Evolutionary conservation across 2,329 filamentous ascomycete species (phyloP).

Genomic region (Hirsutella thompsonii): DNA sequence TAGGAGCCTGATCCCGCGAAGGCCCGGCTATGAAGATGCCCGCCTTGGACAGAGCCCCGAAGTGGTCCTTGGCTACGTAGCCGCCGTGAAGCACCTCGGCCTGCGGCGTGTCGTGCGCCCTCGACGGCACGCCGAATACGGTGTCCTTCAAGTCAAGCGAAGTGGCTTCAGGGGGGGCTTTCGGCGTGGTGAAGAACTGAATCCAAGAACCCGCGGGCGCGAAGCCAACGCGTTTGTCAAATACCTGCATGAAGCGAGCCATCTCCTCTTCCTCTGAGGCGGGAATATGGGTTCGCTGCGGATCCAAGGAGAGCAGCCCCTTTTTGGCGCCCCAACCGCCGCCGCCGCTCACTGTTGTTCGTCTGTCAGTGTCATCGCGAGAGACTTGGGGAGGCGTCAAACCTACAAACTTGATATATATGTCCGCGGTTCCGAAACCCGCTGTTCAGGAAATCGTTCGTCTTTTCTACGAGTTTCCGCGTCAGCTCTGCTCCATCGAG

Average conservation of each 20-base stretch:
- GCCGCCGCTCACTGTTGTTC: slow-evolving; percentile 53
- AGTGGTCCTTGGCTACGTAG: slow-evolving; percentile 22
- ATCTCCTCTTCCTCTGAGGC: slow-evolving; percentile 35
- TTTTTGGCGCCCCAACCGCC: slow-evolving; percentile 77
- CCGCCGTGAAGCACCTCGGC: not conserved
- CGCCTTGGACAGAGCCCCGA: slow-evolving; percentile 49
- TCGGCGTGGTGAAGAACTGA: slow-evolving; percentile 45
- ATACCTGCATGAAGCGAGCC: slow-evolving; percentile 37
- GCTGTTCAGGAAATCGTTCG: slow-evolving; percentile 15
- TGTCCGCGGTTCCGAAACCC: slow-evolving; percentile 30
- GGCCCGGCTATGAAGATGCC: slow-evolving; percentile 39
- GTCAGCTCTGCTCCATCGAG: slow-evolving; percentile 1
- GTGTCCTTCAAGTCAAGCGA: slow-evolving; percentile 7
- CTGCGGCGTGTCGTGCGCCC: slow-evolving; percentile 5
- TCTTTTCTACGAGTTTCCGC: slow-evolving; percentile 10
- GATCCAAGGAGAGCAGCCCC: slow-evolving; percentile 67
- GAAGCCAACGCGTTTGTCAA: slow-evolving; percentile 32
- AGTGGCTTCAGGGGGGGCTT: slow-evolving; percentile 12
- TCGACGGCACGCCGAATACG: slow-evolving; percentile 20
- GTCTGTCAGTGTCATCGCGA: too few relatives aligned
- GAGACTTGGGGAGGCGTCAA: not conserved
- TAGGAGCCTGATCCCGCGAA: slow-evolving; percentile 2
- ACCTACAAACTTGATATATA: slow-evolving; percentile 26
- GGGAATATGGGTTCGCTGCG: slow-evolving; percentile 41
- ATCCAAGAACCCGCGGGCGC: slow-evolving; percentile 51